Evolutionary conservation across 768 basidiomycete genomes (phyloP), one percentile per base, ranked within the genome.

Genomic region (Daedalea quercina): DNA sequence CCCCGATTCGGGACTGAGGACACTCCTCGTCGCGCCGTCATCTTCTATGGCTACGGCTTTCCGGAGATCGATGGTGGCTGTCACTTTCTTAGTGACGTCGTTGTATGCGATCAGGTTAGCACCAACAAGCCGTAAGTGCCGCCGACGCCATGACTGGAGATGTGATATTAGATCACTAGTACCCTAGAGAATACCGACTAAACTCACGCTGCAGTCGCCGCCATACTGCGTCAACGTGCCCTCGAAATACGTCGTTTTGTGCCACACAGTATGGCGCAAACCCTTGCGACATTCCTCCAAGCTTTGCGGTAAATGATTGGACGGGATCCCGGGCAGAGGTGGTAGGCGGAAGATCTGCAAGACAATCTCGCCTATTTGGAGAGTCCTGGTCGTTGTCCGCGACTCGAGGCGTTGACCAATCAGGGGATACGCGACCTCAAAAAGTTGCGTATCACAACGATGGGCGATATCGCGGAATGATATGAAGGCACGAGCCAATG

Each of bases 211-310:
- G 65, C 94, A 96, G 65, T 95, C 95, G 9, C 94, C 95, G 15
- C 95, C 95, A 57, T 77, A 81, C 73, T 98, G 95, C 13, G 95
- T 98, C 58, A 98, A 69, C 0, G 83, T 85, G 24, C 95, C 93
- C 68, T 96, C 89, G 69, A 90, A 91, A 69, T 95, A 94, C 20
- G 92, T 90, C 58, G 87, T 80, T 71, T 94, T 94, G 63, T 95
- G 93, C 94, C 93, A 96, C 34, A 87, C 85, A 52, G 92, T 84
- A 61, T 94, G 87, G 54, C 90, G 75, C 57, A 98, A 72, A 1
- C 95, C 94, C 13, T 90, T 81, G 60, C 86, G 78, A 61, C 91
- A 94, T 63, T 97, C 95, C 51, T 97, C 94, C 60, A 97, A 73
- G 62, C 90, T 93, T 67, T 94, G 87, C 13, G 95, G 94, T 19